Percentiles rank a stretch among this genome's conserved stretches.
These are phyloP conservation scores for Monosporascus ibericus DNA, from an alignment of 2,329 filamentous ascomycete species.

Conservation along the genomic window DNA sequence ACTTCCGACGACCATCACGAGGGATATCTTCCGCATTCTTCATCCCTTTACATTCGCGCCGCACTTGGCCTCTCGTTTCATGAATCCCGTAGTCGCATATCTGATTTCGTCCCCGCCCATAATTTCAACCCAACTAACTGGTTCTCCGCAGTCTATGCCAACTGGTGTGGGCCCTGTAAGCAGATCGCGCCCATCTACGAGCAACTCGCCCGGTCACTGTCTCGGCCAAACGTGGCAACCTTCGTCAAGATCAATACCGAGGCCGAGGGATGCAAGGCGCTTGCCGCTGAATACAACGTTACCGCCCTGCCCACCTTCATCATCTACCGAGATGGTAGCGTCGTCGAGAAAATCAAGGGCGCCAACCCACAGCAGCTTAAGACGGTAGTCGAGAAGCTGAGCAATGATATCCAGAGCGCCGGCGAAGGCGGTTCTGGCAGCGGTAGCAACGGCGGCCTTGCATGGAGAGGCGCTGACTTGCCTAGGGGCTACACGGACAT, in stretches of 20 bases:
- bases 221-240: conserved; percentile 64
- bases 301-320: conserved; percentile 86
- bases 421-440: conserved; percentile 40
- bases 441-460: conserved; percentile 33
- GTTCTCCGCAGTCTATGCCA: conserved; percentile 65
- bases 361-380: conserved; percentile 67
- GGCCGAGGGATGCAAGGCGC: conserved; percentile 53
- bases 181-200: conserved; percentile 80
- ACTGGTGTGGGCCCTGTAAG: conserved; percentile 81
- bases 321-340: conserved; percentile 68
- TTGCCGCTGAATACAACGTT: conserved; percentile 68
- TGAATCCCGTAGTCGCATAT: background rate
- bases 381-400: conserved; percentile 64
- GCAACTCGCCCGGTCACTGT: conserved; percentile 63
- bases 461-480: conserved; percentile 69
- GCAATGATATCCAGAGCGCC: conserved; percentile 55
- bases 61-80: background rate
- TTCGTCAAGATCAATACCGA: conserved; percentile 89
- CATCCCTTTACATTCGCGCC: too few relatives aligned
- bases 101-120: background rate
- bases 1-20: too few relatives aligned
- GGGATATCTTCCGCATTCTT: too few relatives aligned
- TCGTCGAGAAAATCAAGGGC: conserved; percentile 64
- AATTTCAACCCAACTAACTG: conserved; percentile 4
- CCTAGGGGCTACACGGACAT: conserved; percentile 81